Base-by-base conservation (phyloP, 2,329 filamentous ascomycete species). In the Fusarium sp. region DNA sequence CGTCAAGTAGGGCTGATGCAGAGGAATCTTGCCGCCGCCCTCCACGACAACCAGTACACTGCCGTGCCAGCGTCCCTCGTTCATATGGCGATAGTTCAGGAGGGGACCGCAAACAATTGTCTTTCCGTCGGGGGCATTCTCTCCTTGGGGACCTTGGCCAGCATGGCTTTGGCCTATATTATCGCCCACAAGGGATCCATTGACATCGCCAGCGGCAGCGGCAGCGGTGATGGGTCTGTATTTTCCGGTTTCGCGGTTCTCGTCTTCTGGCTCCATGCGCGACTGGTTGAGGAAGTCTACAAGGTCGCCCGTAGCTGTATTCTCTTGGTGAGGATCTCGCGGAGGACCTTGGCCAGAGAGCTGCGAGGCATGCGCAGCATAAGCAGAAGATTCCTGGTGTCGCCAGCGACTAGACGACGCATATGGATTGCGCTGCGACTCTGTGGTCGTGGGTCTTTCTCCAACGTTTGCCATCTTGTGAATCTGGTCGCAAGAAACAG, bases 31-130 rank as follows among this genome's bases (percentile, higher is more conserved):
- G 62, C 86, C 89, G 25, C 92, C 92, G 7, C 94, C 92, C 54
- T 87, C 90, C 18, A 91, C 92, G 55, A 98, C 94, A 52, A 98
- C 83, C 74, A 98, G 83, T 10, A 97, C 92, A 78, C 94, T 97
- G 62, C 95, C 94, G 74, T 92, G 85, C 94, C 95, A 98, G 43
- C 81, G 82, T 29, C 85, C 86, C 74, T 91, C 88, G 70, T 91
- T 88, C 88, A 92, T 94, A 75, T 88, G 87, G 69, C 91, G 86
- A 79, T 94, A 95, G 81, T 95, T 95, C 67, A 95, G 81, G 70
- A 95, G 82, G 22, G 92, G 92, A 1, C 92, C 92, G 72, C 88
- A 91, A 16, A 91, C 83, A 29, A 94, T 85, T 65, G 92, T 88
- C 75, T 82, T 85, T 47, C 85, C 85, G 51, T 87, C 85, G 8